Evolutionary conservation across 1,284 basidiomycete species (phyloP).

Genomic region (Wolfiporia cocos): DNA sequence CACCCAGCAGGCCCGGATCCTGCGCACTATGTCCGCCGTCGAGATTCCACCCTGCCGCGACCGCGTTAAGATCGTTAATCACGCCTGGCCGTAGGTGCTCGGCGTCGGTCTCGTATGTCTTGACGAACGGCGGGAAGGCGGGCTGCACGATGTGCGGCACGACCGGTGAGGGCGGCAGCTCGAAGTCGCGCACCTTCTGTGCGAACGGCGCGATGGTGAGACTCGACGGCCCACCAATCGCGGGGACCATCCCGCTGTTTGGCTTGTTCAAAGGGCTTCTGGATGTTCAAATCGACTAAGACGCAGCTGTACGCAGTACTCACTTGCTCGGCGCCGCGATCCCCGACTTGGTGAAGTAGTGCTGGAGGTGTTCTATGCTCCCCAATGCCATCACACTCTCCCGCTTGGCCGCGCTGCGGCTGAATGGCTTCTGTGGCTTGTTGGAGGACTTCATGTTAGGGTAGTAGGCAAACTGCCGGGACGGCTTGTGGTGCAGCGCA

Average conservation of each 20-base stretch:
- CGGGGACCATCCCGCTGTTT: conserved; percentile 62
- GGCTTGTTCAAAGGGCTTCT: conserved; percentile 47
- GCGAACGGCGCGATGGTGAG: conserved; percentile 36
- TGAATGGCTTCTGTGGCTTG: conserved; percentile 76
- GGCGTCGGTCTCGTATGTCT: conserved; percentile 64
- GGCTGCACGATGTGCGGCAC: conserved; percentile 42
- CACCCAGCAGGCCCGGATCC: conserved; percentile 21
- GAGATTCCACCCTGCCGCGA: conserved; percentile 51
- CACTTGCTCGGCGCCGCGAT: conserved; percentile 68
- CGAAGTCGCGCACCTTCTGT: conserved; percentile 36
- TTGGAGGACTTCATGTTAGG: conserved; percentile 64
- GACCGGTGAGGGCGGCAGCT: conserved; percentile 64
- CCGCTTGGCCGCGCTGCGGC: conserved; percentile 77
- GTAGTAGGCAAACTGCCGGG: conserved; percentile 67
- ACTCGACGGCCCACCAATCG: conserved; percentile 51
- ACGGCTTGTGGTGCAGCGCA: conserved; percentile 42
- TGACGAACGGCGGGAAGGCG: conserved; percentile 46
- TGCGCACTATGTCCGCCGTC: conserved; percentile 17
- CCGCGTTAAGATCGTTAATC: conserved; percentile 61
- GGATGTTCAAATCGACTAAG: conserved; percentile 9
- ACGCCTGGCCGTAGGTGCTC: conserved; percentile 66
- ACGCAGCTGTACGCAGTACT: conserved; percentile 24
- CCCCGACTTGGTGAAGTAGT: conserved; percentile 84
- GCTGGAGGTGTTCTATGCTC: conserved; percentile 83
- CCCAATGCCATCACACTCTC: conserved; percentile 84